These are phyloP conservation scores for Entophlyctis helioformis DNA, from an alignment of 192 early-diverging fungal genomes.

Conservation along the genomic window DNA sequence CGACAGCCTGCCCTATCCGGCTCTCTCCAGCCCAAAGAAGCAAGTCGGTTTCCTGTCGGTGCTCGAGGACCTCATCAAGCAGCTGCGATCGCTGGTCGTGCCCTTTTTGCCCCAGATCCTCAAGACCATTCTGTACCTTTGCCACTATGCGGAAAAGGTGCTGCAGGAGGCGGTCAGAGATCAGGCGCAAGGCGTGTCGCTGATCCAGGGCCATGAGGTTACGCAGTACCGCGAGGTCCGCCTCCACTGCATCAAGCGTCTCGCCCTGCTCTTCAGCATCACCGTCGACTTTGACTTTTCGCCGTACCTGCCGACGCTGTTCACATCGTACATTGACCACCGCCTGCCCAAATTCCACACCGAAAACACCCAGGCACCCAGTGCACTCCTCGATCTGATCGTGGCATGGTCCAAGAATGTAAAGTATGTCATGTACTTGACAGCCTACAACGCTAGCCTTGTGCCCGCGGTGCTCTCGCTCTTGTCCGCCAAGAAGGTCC, in stretches of 20 bases:
- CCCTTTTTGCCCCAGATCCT: slow-evolving; percentile 65
- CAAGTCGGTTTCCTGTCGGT: slow-evolving; percentile 73
- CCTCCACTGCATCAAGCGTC: slow-evolving; percentile 56
- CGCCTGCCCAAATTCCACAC: slow-evolving; percentile 55
- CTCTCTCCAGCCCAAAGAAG: too few relatives aligned
- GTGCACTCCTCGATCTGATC: slow-evolving; percentile 66
- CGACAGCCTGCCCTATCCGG: too few relatives aligned
- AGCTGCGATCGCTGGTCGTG: slow-evolving; percentile 58
- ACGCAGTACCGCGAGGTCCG: slow-evolving; percentile 50
- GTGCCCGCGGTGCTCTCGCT: slow-evolving; percentile 60
- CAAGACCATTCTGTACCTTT: slow-evolving; percentile 62
- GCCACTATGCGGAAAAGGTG: slow-evolving; percentile 47
- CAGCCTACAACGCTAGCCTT: slow-evolving; percentile 45
- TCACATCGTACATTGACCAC: slow-evolving; percentile 49
- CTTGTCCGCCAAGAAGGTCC: slow-evolving; percentile 69
- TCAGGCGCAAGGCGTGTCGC: neutral
- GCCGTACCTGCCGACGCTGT: slow-evolving; percentile 68
- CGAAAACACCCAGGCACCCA: slow-evolving; percentile 86
- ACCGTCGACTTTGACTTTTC: slow-evolving; percentile 61
- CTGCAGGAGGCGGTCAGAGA: slow-evolving; percentile 12
- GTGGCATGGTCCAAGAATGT: slow-evolving; percentile 59
- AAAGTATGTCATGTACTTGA: slow-evolving; percentile 55
- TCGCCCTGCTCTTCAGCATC: slow-evolving; percentile 69
- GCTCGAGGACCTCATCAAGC: slow-evolving; percentile 70
- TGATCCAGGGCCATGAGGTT: neutral